Percentiles rank a stretch among this genome's conserved stretches.
Conservation (phyloP, 2,329 filamentous ascomycete genomes). For the Aspergillus pseudotamarii region DNA sequence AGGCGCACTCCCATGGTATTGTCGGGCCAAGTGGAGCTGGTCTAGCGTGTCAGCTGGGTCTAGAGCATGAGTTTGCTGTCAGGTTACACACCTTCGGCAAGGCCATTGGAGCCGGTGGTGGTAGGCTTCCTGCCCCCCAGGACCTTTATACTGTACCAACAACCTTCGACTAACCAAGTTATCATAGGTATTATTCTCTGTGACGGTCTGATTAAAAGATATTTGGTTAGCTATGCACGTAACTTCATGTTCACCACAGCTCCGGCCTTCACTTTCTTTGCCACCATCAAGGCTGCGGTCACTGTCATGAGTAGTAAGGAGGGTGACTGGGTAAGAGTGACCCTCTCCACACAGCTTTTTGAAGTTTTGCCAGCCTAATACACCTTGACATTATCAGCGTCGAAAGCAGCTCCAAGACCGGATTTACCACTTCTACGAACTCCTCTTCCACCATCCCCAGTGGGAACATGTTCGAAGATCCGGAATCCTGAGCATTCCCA, state of each 20-base stretch:
- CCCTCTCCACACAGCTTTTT: not conserved
- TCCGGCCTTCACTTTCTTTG: slow-evolving; percentile 8
- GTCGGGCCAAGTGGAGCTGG: slow-evolving; percentile 18
- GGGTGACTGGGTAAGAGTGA: slow-evolving; percentile 2
- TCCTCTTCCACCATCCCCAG: not conserved
- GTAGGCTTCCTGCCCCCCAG: slow-evolving; percentile 16
- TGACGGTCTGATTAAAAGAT: not conserved
- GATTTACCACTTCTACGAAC: slow-evolving; percentile 1
- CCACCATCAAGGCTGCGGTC: slow-evolving; percentile 8
- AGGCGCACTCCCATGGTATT: slow-evolving; percentile 19
- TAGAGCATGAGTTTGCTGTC: slow-evolving; percentile 31
- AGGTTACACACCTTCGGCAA: slow-evolving; percentile 31
- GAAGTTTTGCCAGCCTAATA: not conserved
- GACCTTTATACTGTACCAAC: not conserved
- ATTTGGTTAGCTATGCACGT: slow-evolving; percentile 6
- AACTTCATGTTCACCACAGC: slow-evolving; percentile 12
- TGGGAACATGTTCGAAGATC: not conserved
- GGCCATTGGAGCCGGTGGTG: slow-evolving; percentile 27
- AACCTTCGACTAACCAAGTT: not conserved
- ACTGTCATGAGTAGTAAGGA: slow-evolving; percentile 4
- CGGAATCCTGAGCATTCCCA: slow-evolving; percentile 1
- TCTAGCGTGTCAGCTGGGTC: slow-evolving; percentile 23
- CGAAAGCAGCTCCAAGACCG: slow-evolving; percentile 5
- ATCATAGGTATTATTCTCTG: slow-evolving; percentile 1
- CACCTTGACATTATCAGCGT: not conserved